phyloP scores from a whole-genome alignment of 108 stramenopile species.

The Bacterosira constricta region DNA sequence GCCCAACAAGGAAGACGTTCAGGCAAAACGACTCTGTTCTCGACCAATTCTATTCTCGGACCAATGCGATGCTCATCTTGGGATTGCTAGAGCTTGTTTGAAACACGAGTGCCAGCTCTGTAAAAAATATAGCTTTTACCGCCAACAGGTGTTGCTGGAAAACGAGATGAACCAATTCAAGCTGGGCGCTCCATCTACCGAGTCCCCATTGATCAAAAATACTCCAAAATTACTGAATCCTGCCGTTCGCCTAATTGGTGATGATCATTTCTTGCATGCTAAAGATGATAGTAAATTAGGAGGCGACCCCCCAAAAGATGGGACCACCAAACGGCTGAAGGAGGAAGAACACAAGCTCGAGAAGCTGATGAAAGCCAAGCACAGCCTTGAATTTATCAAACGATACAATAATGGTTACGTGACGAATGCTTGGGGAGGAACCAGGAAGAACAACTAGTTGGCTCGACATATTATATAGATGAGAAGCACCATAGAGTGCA shows the following conservation, averaged over 20 bases:
- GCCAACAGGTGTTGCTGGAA: conserved; percentile 19
- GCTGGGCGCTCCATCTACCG: background rate
- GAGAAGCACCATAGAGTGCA: too few species aligned
- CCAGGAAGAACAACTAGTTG: background rate
- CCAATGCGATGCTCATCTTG: conserved; percentile 4
- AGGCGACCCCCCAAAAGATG: background rate
- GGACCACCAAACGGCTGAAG: background rate
- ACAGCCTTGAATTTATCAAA: background rate
- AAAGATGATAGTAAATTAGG: background rate
- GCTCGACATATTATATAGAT: too few species aligned
- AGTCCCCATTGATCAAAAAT: conserved; percentile 7
- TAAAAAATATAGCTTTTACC: conserved; percentile 21
- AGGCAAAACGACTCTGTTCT: conserved; percentile 29
- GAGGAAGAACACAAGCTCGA: conserved; percentile 7
- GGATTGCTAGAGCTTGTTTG: conserved; percentile 7
- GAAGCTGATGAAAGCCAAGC: background rate
- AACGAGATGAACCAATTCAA: conserved; percentile 15
- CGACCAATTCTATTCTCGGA: conserved; percentile 26
- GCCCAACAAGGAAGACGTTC: conserved; percentile 32
- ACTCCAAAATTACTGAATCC: conserved; percentile 17
- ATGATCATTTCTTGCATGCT: conserved; percentile 10
- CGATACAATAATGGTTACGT: background rate
- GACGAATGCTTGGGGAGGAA: background rate
- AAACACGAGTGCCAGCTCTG: conserved; percentile 33
- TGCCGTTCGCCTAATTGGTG: conserved; percentile 1